Base-by-base conservation (phyloP, 371 early-diverging fungal genomes). In the Cokeromyces recurvatus region DNA sequence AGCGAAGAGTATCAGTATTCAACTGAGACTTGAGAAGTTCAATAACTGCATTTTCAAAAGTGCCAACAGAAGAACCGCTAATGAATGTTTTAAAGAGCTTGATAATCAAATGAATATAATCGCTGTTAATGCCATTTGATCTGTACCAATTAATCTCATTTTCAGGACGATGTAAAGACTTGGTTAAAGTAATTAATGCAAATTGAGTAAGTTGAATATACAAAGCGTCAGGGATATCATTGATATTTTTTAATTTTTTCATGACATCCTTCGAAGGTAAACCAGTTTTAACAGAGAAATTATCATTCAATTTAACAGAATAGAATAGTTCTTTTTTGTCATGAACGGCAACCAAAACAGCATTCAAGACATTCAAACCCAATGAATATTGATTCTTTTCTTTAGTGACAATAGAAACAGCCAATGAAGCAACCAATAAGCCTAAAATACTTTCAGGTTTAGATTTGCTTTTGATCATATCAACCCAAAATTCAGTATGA, bases 11-110 rank as follows among this genome's bases (percentile, higher is more conserved):
- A 48, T 82, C 82, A 22, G 61, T 61, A 14, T 65, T 61, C 19
- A 86, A 54, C 34, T 86, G 85, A 12, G 38, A 37, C 16, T 65
- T 63, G 39, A 90, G 71, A 38, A 91, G 40, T 32, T 64, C 59
- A 14, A 77, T 65, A 10, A 85, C 49, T 52, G 79, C 59, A 4
- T 64, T 46, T 16, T 86, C 86, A 54, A 71, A 79, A 10, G 68
- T 64, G 3, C 45, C 58, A 36, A 78, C 61, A 40, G 55, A 45
- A 11, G 69, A 24, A 1, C 77, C 72, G 24, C 67, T 59, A 16
- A 70, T 61, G 43, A 79, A 71, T 14, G 59, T 43, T 42, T 62
- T 62, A 55, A 76, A 82, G n/a, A 80, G 45, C 1, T 68, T 57
- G n/a, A 25, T 32, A 11, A 66, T 35, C 12, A 62, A 37, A 4